Conservation (phyloP, 257 asterid genomes). For the Buddleja alternifolia region DNA sequence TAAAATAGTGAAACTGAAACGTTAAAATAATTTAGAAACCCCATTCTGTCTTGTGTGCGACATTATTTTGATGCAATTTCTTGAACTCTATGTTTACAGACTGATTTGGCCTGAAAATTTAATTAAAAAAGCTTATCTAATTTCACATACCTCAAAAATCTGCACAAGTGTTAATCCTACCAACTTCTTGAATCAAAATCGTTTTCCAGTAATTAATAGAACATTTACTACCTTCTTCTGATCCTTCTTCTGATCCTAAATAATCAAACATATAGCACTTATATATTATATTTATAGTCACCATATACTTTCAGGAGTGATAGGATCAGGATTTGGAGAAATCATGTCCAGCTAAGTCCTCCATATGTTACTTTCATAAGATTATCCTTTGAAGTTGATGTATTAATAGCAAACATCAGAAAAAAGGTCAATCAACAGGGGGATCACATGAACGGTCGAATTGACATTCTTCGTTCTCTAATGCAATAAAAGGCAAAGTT, state of each 20-base stretch:
- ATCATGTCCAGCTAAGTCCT: constrained; percentile 6
- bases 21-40: neutral
- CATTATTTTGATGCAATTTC: neutral
- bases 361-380: constrained; percentile 14
- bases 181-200: neutral
- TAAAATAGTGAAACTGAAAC: constrained; percentile 1
- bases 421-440: neutral
- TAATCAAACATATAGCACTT: neutral
- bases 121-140: constrained; percentile 13
- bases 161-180: neutral
- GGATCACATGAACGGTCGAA: neutral
- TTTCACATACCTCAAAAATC: neutral
- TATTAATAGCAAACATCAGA: neutral
- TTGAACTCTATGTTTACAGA: neutral
- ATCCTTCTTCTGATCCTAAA: neutral
- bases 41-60: neutral
- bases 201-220: neutral
- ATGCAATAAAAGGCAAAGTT: neutral
- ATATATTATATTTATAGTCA: neutral
- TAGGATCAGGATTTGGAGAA: neutral
- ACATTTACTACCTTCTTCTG: neutral
- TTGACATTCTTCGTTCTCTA: constrained; percentile 4
- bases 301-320: neutral
- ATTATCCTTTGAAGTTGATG: neutral
- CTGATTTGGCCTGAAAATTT: neutral